Percentiles rank a stretch among this genome's conserved stretches.
Conservation (phyloP, 768 basidiomycete genomes). For the Collybia sp. region DNA sequence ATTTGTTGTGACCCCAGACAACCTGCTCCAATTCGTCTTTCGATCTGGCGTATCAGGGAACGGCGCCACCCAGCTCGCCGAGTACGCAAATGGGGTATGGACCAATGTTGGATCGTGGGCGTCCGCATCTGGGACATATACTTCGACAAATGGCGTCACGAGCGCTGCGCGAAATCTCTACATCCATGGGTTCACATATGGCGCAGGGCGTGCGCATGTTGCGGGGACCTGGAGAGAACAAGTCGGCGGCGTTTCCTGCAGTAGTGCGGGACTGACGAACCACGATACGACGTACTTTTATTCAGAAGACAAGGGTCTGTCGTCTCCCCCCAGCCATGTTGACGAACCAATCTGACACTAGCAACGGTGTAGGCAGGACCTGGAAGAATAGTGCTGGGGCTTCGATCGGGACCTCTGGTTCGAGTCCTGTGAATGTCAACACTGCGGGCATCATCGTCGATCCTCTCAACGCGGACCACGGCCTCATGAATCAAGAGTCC, state of each 20-base stretch:
- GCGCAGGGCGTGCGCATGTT: slow-evolving; percentile 30
- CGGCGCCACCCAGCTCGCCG: slow-evolving; percentile 42
- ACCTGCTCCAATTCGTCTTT: slow-evolving; percentile 43
- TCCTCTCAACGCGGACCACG: slow-evolving; percentile 40
- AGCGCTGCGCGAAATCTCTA: slow-evolving; percentile 41
- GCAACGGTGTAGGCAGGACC: slow-evolving; percentile 26
- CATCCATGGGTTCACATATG: slow-evolving; percentile 43
- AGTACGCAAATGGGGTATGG: slow-evolving; percentile 37
- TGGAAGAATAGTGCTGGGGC: slow-evolving; percentile 40
- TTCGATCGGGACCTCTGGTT: slow-evolving; percentile 33
- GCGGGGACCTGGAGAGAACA: slow-evolving; percentile 47
- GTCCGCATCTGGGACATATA: slow-evolving; percentile 36
- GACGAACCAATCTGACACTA: neutral
- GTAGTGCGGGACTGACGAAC: slow-evolving; percentile 38
- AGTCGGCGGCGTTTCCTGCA: slow-evolving; percentile 35
- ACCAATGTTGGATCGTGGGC: slow-evolving; percentile 44
- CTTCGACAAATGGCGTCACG: slow-evolving; percentile 32
- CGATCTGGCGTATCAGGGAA: slow-evolving; percentile 43
- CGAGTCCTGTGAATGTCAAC: slow-evolving; percentile 36
- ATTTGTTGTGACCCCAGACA: slow-evolving; percentile 41
- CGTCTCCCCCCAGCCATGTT: neutral
- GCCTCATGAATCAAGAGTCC: slow-evolving; percentile 49
- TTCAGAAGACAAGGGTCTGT: slow-evolving; percentile 37
- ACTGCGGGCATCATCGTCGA: slow-evolving; percentile 39
- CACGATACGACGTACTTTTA: slow-evolving; percentile 44